Conservation (phyloP, 495 filamentous ascomycete genomes). For the Cairneyella variabilis region DNA sequence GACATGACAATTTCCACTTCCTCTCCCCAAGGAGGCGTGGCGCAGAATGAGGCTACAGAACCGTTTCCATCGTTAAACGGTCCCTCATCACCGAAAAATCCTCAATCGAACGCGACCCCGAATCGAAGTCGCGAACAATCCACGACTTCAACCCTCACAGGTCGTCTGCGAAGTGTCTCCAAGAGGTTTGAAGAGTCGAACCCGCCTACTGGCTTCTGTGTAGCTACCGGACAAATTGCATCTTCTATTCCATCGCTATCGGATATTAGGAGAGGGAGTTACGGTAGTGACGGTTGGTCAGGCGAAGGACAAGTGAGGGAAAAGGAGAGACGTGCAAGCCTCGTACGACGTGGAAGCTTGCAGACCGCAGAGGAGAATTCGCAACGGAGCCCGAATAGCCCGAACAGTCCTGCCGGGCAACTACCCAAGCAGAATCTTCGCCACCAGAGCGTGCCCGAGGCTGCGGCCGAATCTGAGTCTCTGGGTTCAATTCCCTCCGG, state of each 20-base stretch:
- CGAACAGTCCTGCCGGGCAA: constrained; percentile 3
- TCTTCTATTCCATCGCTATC: constrained; percentile 24
- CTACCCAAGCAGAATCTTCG: neutral
- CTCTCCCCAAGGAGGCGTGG: neutral
- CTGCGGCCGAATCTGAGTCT: constrained; percentile 2
- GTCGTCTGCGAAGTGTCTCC: constrained; percentile 38
- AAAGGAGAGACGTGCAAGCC: constrained; percentile 18
- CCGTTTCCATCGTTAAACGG: constrained; percentile 18
- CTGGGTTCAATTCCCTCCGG: neutral
- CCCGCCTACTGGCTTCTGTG: constrained; percentile 48
- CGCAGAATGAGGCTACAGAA: constrained; percentile 13
- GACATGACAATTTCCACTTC: constrained; percentile 6
- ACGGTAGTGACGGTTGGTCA: constrained; percentile 22
- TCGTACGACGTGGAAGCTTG: constrained; percentile 10
- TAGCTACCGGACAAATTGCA: constrained; percentile 42
- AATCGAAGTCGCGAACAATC: constrained; percentile 23
- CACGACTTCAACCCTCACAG: constrained; percentile 26
- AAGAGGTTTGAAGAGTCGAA: constrained; percentile 42
- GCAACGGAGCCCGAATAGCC: neutral
- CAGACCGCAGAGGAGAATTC: constrained; percentile 1
- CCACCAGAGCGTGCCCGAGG: constrained; percentile 16
- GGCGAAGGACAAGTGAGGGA: constrained; percentile 22
- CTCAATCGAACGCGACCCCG: constrained; percentile 3
- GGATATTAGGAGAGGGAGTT: constrained; percentile 26
- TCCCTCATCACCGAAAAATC: constrained; percentile 8